Evolutionary conservation across 2,329 filamentous ascomycete species (phyloP), one percentile per base, ranked within the genome.

Genomic region (Nigrospora sphaerica): DNA sequence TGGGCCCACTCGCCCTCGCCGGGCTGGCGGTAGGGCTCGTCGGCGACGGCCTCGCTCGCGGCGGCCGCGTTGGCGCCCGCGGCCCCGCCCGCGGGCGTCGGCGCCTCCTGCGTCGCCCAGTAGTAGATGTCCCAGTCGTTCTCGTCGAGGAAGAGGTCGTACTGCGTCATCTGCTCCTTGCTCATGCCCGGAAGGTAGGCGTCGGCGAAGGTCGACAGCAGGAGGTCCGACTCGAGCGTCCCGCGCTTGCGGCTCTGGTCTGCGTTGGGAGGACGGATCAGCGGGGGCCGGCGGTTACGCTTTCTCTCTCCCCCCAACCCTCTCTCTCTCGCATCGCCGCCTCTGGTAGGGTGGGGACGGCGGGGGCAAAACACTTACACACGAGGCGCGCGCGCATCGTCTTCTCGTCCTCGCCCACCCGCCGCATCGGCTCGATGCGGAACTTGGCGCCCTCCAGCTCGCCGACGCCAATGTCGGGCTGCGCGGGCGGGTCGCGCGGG

Each of bases 101-200:
- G 70, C 12, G 84, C 75, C 57, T 89, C 83, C 68, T 98, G 93
- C 14, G 93, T 98, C 4, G 88, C 89, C 93, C 93, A 98, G 77
- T 98, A 98, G 76, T 98, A 98, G 51, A 98, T 96, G 65, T 98
- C 93, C 93, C 93, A 98, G 72, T 98, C 93, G 68, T 98, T 98
- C 71, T 98, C 93, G 68, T 98, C 93, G 47, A 98, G 82, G 73
- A 98, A 95, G 28, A 78, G 73, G 65, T 97, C 92, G 72, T 93
- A 97, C 67, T 95, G 81, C 57, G 79, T 69, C 57, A 97, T 82
- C 62, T 95, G 86, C 43, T 74, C 67, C 6, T 73, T 66, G 1
- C 78, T 80, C 88, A 98, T 95, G 50, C 71, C 72, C 38, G 75
- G 72, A 18, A 98, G 83, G 67, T 95, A 77, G 46, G 75, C 73